Conservation (phyloP, 1,139 yeast species). For the Protomyces pachydermus region DNA sequence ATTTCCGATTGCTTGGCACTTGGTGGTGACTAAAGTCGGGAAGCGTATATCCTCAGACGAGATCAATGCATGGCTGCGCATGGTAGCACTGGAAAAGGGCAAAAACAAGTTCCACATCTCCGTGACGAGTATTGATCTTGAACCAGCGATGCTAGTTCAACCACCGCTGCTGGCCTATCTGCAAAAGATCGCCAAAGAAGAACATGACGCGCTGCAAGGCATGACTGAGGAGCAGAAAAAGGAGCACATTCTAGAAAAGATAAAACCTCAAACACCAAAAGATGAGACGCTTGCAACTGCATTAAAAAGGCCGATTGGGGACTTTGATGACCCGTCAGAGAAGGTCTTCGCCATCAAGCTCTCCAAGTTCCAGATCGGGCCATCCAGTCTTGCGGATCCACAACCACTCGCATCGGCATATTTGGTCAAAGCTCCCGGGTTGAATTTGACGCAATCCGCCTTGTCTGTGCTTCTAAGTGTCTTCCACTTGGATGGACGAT, state of each 20-base stretch:
- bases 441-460: neutral
- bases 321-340: neutral
- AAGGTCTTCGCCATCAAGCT: neutral
- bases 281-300: neutral
- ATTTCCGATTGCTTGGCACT: neutral
- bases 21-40: neutral
- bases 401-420: neutral
- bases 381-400: neutral
- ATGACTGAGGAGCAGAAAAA: neutral
- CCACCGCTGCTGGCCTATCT: neutral
- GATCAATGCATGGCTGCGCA: neutral
- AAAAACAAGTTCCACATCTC: neutral
- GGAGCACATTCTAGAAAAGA: neutral
- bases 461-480: neutral
- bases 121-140: neutral
- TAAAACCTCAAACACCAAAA: neutral
- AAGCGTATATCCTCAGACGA: neutral
- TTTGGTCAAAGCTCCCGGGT: neutral
- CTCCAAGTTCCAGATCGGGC: neutral
- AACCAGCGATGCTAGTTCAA: neutral
- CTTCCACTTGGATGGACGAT: neutral
- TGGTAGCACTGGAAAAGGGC: neutral
- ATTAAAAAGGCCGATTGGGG: neutral
- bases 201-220: neutral
- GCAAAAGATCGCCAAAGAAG: neutral